Evolutionary conservation across 2,329 filamentous ascomycete species (phyloP).

Genomic region (Colletotrichum tropicicola): DNA sequence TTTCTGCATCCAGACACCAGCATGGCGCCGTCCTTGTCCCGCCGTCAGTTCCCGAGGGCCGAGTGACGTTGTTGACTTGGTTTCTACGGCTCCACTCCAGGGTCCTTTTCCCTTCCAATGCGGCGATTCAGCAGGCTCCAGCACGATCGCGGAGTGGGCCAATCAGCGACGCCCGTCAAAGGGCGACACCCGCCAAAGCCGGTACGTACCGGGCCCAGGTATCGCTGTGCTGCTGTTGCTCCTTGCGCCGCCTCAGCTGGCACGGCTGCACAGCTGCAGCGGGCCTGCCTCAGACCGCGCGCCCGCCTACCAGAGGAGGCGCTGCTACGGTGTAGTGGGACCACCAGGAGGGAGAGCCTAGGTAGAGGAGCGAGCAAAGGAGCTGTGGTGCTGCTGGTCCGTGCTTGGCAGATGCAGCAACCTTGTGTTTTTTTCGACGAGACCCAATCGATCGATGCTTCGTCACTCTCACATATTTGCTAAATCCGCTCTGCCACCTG

Average conservation of each 20-base stretch:
- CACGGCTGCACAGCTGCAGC: conserved; percentile 22
- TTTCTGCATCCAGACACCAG: neutral
- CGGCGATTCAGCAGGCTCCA: conserved; percentile 22
- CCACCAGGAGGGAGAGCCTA: too few species aligned
- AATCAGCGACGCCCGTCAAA: neutral
- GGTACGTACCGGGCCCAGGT: conserved; percentile 20
- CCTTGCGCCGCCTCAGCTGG: conserved; percentile 21
- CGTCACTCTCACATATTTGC: conserved; percentile 34
- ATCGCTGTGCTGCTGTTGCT: conserved; percentile 16
- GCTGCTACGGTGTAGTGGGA: too few species aligned
- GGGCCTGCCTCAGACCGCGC: too few species aligned
- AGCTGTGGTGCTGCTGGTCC: conserved; percentile 36
- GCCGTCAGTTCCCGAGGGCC: conserved; percentile 18
- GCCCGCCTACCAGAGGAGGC: too few species aligned
- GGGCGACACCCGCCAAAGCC: neutral
- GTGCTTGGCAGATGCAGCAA: conserved; percentile 46
- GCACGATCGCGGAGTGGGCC: conserved; percentile 19
- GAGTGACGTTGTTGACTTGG: conserved; percentile 33
- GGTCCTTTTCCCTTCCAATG: conserved; percentile 24
- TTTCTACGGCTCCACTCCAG: conserved; percentile 22
- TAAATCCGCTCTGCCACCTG: conserved; percentile 30
- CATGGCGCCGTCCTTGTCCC: conserved; percentile 1
- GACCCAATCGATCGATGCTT: conserved; percentile 38
- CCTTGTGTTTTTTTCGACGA: conserved; percentile 39
- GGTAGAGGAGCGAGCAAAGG: neutral